phyloP scores from a whole-genome alignment of 164 flowering plant species.

The Litsea cubeba region DNA sequence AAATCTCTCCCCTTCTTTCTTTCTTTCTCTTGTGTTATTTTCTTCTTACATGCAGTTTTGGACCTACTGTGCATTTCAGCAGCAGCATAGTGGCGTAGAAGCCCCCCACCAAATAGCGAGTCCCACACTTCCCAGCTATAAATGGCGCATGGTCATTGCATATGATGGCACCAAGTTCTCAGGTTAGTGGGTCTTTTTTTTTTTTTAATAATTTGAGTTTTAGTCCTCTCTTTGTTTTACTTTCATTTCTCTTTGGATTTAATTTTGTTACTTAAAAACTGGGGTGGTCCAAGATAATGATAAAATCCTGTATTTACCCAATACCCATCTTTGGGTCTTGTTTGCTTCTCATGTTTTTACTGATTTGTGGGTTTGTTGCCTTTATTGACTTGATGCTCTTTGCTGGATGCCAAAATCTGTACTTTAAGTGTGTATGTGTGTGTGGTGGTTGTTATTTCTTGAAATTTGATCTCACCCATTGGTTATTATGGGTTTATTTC shows the following conservation, averaged over 20 bases:
- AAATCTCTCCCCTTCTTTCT: background rate
- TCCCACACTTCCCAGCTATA: constrained; percentile 25
- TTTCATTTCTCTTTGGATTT: background rate
- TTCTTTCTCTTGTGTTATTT: background rate
- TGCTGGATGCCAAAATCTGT: too few relatives aligned
- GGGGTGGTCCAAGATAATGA: too few relatives aligned
- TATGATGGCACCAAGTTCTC: constrained; percentile 79
- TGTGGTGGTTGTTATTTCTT: background rate
- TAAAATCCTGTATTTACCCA: too few relatives aligned
- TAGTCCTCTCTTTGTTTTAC: background rate
- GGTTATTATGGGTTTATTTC: too few relatives aligned
- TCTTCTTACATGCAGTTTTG: background rate
- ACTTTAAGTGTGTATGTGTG: background rate
- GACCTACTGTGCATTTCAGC: background rate
- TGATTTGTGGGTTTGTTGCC: too few relatives aligned
- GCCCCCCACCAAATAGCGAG: constrained; percentile 10
- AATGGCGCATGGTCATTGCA: constrained; percentile 80
- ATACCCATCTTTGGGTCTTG: too few relatives aligned
- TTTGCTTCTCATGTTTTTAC: too few relatives aligned
- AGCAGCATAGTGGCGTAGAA: constrained; percentile 17
- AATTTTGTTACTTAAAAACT: background rate
- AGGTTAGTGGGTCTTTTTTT: constrained; percentile 27
- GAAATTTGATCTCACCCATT: too few relatives aligned
- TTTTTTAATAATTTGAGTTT: background rate
- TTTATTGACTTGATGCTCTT: too few relatives aligned